Base-by-base conservation (phyloP, 164 flowering plant species). In the Nelumbo lutea region DNA sequence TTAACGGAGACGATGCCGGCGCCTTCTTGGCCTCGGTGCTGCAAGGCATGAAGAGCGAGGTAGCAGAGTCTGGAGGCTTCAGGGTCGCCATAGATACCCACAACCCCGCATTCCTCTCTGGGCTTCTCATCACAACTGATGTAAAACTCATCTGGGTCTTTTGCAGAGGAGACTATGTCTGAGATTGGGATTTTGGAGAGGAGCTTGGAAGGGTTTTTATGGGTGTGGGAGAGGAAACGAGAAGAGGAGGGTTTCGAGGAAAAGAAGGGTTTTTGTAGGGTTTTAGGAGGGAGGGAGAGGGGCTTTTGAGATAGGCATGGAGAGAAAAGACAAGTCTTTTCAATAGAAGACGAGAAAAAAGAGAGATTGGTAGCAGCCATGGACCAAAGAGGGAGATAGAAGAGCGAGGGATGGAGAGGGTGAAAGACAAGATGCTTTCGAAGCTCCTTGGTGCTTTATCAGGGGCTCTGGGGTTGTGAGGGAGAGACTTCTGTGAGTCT, bases 1-100 rank as follows among this genome's bases (percentile, higher is more conserved):
- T 84, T 50, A 3, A 84, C 90, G 0, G 91, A 53, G 0, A 92
- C 98, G 59, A 95, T 95, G 1, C 98, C 98, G 8, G 97, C 98
- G 15, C 98, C 98, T 73, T 95, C 97, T 66, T 95, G 97, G 43
- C 97, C 97, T 4, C 98, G 86, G 74, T 95, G 98, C 68, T 95
- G 98, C 42, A 95, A 85, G 2, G 98, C 90, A 64, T 90, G 97
- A 40, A 95, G 96, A 1, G 97, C 96, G 4, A 92, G 78, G 61
- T 88, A 90, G 69, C 96, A 89, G 62, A 92, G 84, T 3, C 96
- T 83, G 5, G 93, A 82, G 44, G 96, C 93, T 67, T 90, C 96
- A 0, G 92, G 83, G 82, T 90, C 96, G 45, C 91, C 93, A 66
- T 78, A 88, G 58, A 90, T 85, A 8, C 96, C 96, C 50, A 88